These are phyloP conservation scores for Skeletonema grethae DNA, from an alignment of 108 stramenopile genomes.

Conservation along the genomic window DNA sequence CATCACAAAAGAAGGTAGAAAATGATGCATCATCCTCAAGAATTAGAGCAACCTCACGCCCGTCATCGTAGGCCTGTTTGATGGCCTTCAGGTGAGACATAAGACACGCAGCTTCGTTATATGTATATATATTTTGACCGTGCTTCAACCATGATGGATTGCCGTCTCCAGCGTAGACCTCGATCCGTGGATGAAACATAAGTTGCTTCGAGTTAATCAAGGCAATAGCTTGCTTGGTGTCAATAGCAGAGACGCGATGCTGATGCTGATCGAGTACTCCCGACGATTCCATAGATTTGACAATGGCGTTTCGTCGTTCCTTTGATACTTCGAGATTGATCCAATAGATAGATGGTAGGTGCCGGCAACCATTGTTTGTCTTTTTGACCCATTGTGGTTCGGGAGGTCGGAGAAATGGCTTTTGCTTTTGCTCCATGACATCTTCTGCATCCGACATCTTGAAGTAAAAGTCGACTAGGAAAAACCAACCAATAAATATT, in stretches of 20 bases:
- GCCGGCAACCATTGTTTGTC: not conserved
- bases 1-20: not conserved
- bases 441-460: no score
- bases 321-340: not conserved
- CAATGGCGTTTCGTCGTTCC: not conserved
- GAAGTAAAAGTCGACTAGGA: no score
- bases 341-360: not conserved
- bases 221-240: not conserved
- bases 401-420: no score
- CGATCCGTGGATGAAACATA: not conserved
- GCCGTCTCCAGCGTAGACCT: not conserved
- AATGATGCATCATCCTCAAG: conserved; percentile 4
- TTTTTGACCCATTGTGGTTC: no score
- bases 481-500: no score
- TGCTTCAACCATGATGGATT: not conserved
- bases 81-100: conserved; percentile 14
- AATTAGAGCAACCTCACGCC: conserved; percentile 1
- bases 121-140: not conserved
- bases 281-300: not conserved
- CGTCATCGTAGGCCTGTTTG: conserved; percentile 3
- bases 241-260: not conserved
- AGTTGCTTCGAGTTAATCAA: not conserved
- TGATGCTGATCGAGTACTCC: not conserved
- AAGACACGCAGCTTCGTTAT: not conserved
- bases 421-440: no score